Conservation (phyloP, 495 filamentous ascomycete genomes). For the Extremus antarcticus region DNA sequence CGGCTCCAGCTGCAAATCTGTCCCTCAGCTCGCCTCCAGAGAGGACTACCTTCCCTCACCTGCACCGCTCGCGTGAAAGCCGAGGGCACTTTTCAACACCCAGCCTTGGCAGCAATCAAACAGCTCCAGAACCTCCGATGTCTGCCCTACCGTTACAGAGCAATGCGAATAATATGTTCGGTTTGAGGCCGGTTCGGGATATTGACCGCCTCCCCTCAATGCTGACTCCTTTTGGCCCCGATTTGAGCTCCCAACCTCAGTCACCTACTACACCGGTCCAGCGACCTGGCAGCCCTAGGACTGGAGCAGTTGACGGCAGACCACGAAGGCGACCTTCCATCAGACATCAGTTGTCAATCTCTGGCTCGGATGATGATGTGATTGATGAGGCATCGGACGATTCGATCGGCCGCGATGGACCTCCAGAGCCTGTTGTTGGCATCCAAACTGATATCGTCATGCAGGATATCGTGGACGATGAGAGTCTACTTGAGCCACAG, state of each 20-base stretch:
- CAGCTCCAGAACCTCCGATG: constrained; percentile 50
- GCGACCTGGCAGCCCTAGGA: constrained; percentile 23
- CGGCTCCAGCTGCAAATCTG: constrained; percentile 38
- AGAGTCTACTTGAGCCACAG: constrained; percentile 52
- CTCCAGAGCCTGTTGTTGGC: constrained; percentile 56
- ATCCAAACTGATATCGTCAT: constrained; percentile 66
- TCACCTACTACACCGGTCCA: constrained; percentile 74
- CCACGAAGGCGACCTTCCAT: constrained; percentile 61
- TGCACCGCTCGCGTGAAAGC: constrained; percentile 49
- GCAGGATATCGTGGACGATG: constrained; percentile 65
- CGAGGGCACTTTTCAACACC: constrained; percentile 27
- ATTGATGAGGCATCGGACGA: constrained; percentile 68
- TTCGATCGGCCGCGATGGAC: constrained; percentile 50
- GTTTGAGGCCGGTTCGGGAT: constrained; percentile 71
- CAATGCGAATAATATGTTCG: constrained; percentile 42
- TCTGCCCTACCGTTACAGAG: constrained; percentile 52
- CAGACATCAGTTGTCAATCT: constrained; percentile 75
- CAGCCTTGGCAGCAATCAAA: constrained; percentile 4
- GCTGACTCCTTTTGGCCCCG: constrained; percentile 58
- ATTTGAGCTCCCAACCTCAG: constrained; percentile 75
- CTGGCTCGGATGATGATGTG: constrained; percentile 78
- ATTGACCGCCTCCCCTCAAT: constrained; percentile 78
- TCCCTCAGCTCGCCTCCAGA: constrained; percentile 67
- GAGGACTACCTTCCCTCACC: constrained; percentile 54
- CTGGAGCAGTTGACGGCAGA: constrained; percentile 19